Evolutionary conservation across 2,329 filamentous ascomycete species (phyloP).

Genomic region (Cladosporium velox): DNA sequence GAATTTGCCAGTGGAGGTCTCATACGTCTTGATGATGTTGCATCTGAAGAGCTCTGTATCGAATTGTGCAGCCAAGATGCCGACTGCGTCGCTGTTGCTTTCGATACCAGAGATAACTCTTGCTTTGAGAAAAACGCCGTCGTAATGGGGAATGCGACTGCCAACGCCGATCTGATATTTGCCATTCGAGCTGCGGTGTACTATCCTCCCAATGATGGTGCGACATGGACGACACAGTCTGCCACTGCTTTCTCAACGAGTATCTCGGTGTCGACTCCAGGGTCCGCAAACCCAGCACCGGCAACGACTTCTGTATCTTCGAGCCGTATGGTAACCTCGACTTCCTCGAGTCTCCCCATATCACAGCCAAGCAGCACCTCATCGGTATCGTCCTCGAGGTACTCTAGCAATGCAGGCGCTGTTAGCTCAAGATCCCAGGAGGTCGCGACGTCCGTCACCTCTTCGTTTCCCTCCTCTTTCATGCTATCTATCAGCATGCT

Average conservation of each 20-base stretch:
- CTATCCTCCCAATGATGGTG: not conserved
- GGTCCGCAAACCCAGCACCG: not conserved
- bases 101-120: slow-evolving; percentile 5
- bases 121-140: slow-evolving; percentile 15
- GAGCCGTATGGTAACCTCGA: not conserved
- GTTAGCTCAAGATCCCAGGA: not conserved
- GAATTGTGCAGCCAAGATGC: not conserved
- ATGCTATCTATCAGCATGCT: not conserved
- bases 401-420: not conserved
- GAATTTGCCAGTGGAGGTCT: slow-evolving; percentile 7
- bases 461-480: not conserved
- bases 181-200: slow-evolving; percentile 1
- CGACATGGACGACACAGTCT: not conserved
- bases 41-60: slow-evolving; percentile 10
- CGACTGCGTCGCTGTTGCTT: slow-evolving; percentile 16
- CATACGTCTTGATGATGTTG: not conserved
- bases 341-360: not conserved
- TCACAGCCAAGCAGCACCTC: not conserved
- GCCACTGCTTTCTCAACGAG: not conserved
- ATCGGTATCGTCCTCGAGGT: not conserved
- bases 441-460: not conserved
- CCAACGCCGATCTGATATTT: slow-evolving; percentile 17
- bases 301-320: not conserved
- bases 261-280: not conserved
- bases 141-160: not conserved